Evolutionary conservation across 2,329 filamentous ascomycete genomes (phyloP), one percentile per base, ranked within the genome.

Genomic region (Exophiala spinifera): DNA sequence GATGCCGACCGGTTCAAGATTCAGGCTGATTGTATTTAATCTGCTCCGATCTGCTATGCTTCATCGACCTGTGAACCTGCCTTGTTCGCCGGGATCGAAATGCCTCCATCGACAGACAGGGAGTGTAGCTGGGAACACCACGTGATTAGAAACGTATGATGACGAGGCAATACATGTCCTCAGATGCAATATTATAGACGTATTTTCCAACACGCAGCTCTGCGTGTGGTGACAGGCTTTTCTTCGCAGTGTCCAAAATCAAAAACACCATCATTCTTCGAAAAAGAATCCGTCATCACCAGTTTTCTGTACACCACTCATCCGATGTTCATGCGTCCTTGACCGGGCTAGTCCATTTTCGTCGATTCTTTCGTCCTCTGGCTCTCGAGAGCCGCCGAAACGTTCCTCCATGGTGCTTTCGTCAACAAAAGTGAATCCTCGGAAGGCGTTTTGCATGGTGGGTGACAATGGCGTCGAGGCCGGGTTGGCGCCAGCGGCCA

Each of bases 351-450:
- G 53, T 10, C 39, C 44, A 21, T 36, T 56, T 21, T 62, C 56
- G 20, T 64, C 62, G n/a, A 57, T 44, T 23, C 53, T 45, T 15
- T 73, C 70, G 57, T 75, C 71, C 45, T 64, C 54, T 47, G 39
- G 46, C 52, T 59, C 60, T 53, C 52, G 61, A 46, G 70, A 71
- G 70, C 72, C 73, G 53, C 71, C 83, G 89, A 62, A 91, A 62
- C 94, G 86, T 60, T 92, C 89, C 49, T 97, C 91, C 52, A 99
- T 85, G 1, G 89, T 89, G 67, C 89, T 96, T 74, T 97, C 92
- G 65, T 97, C 94, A n/a, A 97, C 94, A 70, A 95, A 99, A 0
- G 94, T 99, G 72, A 99, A 99, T 31, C 94, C 94, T 67, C 94
- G 89, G 77, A 99, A 99, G 68, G 97, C 96, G 60, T 92, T 94